These are phyloP conservation scores for Daldinia vernicosa DNA, from an alignment of 495 filamentous ascomycete genomes.

Conservation along the genomic window DNA sequence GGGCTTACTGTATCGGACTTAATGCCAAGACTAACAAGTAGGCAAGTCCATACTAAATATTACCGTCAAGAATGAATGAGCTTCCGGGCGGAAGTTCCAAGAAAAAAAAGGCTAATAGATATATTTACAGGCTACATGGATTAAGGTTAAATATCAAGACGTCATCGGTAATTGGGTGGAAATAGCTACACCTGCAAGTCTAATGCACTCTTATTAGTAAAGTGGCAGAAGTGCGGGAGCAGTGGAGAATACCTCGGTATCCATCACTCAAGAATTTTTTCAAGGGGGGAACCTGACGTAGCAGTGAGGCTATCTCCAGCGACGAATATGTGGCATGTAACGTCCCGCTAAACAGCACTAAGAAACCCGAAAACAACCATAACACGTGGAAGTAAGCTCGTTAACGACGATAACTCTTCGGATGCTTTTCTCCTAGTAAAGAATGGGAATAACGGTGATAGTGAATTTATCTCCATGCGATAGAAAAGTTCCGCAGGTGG, in stretches of 20 bases:
- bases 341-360: background rate
- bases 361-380: background rate
- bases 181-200: background rate
- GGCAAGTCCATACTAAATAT: background rate
- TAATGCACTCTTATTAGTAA: background rate
- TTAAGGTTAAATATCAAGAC: background rate
- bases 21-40: background rate
- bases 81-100: background rate
- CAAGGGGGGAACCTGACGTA: background rate
- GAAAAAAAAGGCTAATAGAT: background rate
- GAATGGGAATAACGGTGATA: background rate
- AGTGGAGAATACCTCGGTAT: background rate
- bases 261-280: background rate
- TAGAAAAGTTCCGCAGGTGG: background rate
- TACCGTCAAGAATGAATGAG: background rate
- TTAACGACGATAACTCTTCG: background rate
- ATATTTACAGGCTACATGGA: background rate
- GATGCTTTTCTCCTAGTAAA: background rate
- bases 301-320: background rate
- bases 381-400: background rate
- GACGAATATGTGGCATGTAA: background rate
- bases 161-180: background rate
- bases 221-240: background rate
- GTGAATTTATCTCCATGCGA: background rate
- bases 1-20: constrained; percentile 1